Evolutionary conservation across 129 eudicot species (phyloP).

Genomic region (Artemisia tridentata): DNA sequence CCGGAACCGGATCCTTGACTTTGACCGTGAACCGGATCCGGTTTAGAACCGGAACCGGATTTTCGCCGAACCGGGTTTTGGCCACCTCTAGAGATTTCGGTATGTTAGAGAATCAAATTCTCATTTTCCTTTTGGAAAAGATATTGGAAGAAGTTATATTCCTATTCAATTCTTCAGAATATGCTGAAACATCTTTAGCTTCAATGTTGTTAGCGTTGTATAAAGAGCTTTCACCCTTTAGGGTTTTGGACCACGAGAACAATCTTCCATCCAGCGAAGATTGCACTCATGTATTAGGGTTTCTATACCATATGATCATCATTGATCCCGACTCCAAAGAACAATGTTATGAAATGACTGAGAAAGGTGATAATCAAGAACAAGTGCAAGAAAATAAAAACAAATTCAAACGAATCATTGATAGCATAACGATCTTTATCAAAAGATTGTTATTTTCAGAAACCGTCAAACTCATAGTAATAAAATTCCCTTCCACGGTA

Average conservation of each 20-base stretch:
- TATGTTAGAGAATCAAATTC: constrained; percentile 74
- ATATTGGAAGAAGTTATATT: constrained; percentile 29
- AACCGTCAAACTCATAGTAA: constrained; percentile 30
- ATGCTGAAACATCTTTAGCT: constrained; percentile 31
- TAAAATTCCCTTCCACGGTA: constrained; percentile 33
- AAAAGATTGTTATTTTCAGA: constrained; percentile 24
- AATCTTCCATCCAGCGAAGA: neutral
- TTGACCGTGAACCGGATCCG: too few species aligned
- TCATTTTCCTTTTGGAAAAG: constrained; percentile 37
- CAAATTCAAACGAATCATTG: constrained; percentile 7
- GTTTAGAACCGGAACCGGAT: too few species aligned
- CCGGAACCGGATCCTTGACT: too few species aligned
- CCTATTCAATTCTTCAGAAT: constrained; percentile 23
- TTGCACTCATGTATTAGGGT: constrained; percentile 49
- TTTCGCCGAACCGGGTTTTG: too few species aligned
- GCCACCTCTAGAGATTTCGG: too few species aligned
- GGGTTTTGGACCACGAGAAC: constrained; percentile 22
- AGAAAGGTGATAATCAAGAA: constrained; percentile 19
- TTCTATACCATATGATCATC: constrained; percentile 39
- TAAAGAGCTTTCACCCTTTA: constrained; percentile 50
- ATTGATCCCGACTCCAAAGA: constrained; percentile 31
- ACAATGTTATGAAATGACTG: constrained; percentile 22
- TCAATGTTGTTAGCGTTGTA: too few species aligned
- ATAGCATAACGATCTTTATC: constrained; percentile 18
- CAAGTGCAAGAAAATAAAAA: constrained; percentile 16